A percentile compares a stretch with the other conserved stretches of the same genome.
Evolutionary conservation across 805 yeast genomes (phyloP).

Genomic region (Komagataella pseudopastoris): DNA sequence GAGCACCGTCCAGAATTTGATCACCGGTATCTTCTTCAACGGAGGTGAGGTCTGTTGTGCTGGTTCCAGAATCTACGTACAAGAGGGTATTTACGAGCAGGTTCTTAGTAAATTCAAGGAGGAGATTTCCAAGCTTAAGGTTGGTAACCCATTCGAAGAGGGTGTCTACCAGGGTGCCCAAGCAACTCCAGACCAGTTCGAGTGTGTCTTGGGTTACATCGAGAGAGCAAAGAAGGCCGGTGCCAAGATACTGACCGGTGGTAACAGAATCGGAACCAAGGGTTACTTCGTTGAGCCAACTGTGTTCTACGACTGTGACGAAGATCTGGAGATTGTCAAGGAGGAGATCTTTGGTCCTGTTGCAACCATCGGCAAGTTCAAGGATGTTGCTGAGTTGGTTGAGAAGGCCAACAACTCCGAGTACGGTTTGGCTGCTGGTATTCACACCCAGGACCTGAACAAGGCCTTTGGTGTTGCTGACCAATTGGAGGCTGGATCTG

Average conservation of each 20-base stretch:
- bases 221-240: conserved; percentile 74
- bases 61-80: conserved; percentile 83
- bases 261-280: conserved; percentile 33
- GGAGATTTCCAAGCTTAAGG: conserved; percentile 38
- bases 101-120: conserved; percentile 45
- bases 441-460: conserved; percentile 65
- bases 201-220: conserved; percentile 65
- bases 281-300: conserved; percentile 69
- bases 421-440: conserved; percentile 87
- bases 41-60: conserved; percentile 96
- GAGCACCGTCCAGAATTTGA: conserved; percentile 61
- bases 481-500: conserved; percentile 74
- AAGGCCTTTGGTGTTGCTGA: conserved; percentile 65
- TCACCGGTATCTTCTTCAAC: conserved; percentile 80
- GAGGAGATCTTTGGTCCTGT: conserved; percentile 92
- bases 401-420: conserved; percentile 64
- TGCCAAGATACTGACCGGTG: conserved; percentile 63
- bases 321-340: conserved; percentile 52
- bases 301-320: conserved; percentile 55
- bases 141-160: conserved; percentile 78
- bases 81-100: conserved; percentile 72
- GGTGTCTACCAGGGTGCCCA: conserved; percentile 85
- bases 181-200: conserved; percentile 67
- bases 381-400: conserved; percentile 70
- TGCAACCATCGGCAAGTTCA: conserved; percentile 70